Evolutionary conservation across 1,284 basidiomycete genomes (phyloP).

Genomic region (Ustilago lituana): DNA sequence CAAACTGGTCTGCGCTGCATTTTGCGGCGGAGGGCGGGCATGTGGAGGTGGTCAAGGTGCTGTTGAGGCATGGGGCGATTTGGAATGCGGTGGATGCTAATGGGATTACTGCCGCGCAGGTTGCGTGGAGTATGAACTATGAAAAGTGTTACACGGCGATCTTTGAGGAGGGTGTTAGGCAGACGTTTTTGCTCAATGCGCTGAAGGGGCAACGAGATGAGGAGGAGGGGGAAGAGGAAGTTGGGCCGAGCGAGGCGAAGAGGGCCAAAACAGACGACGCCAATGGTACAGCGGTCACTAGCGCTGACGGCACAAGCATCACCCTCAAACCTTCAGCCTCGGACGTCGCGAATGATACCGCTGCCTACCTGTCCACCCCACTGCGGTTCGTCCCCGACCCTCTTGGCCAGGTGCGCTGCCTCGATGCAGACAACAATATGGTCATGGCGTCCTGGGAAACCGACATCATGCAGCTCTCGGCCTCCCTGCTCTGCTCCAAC

Average conservation of each 20-base stretch:
- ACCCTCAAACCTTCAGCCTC: constrained; percentile 60
- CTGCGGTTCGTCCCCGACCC: constrained; percentile 74
- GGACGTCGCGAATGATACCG: constrained; percentile 71
- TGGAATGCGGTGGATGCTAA: constrained; percentile 78
- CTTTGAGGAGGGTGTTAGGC: constrained; percentile 68
- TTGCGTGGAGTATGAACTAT: constrained; percentile 61
- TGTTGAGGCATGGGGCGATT: constrained; percentile 83
- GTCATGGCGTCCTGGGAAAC: constrained; percentile 74
- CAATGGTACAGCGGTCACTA: constrained; percentile 59
- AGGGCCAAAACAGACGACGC: constrained; percentile 8
- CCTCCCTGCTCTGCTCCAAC: constrained; percentile 51
- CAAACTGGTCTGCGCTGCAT: constrained; percentile 81
- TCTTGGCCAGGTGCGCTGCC: constrained; percentile 81
- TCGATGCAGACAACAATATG: constrained; percentile 75
- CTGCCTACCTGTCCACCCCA: constrained; percentile 78
- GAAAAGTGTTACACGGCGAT: constrained; percentile 48
- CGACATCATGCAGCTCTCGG: constrained; percentile 62
- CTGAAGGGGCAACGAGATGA: constrained; percentile 13
- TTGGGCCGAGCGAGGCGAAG: constrained; percentile 16
- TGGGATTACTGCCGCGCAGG: constrained; percentile 61
- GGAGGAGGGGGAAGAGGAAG: constrained; percentile 11
- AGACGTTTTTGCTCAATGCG: constrained; percentile 51
- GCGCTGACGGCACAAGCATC: constrained; percentile 68
- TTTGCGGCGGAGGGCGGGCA: constrained; percentile 84
- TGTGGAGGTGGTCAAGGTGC: constrained; percentile 73